Conservation (phyloP, 257 asterid species). For the Mitragyna speciosa region DNA sequence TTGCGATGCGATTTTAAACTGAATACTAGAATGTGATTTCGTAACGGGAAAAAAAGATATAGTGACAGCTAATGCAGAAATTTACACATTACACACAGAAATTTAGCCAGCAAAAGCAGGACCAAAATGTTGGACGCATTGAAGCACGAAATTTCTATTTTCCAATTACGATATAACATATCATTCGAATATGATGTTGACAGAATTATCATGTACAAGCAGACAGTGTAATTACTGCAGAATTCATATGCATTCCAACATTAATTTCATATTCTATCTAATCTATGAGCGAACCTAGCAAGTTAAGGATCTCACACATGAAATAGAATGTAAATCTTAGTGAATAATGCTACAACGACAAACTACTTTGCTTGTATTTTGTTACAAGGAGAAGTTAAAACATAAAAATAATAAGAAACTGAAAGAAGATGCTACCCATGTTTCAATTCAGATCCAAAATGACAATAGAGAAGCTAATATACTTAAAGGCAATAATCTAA, state of each 20-base stretch:
- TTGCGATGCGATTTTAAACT: not conserved
- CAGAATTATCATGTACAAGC: not conserved
- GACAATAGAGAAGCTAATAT: slow-evolving; percentile 19
- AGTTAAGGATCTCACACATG: not conserved
- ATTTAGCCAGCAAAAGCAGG: not conserved
- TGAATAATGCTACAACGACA: slow-evolving; percentile 14
- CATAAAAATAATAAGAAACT: not conserved
- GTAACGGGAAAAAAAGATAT: not conserved
- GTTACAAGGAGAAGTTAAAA: not conserved
- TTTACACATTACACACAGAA: no score
- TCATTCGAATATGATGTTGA: not conserved
- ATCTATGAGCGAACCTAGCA: not conserved
- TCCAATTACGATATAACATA: not conserved
- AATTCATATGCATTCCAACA: not conserved
- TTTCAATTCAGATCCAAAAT: slow-evolving; percentile 25
- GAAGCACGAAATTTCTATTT: not conserved
- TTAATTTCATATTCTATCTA: not conserved
- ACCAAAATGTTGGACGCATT: not conserved
- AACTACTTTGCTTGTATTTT: slow-evolving; percentile 4
- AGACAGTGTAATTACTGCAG: not conserved
- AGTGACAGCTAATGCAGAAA: no score
- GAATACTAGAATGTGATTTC: no score
- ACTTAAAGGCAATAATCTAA: slow-evolving; percentile 30
- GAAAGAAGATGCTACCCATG: slow-evolving; percentile 44
- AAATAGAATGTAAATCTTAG: slow-evolving; percentile 34